A percentile compares a stretch with the other conserved stretches of the same genome.
These are phyloP conservation scores for Berkeleyomyces rouxiae DNA, from an alignment of 2,329 filamentous ascomycete species.

Conservation along the genomic window DNA sequence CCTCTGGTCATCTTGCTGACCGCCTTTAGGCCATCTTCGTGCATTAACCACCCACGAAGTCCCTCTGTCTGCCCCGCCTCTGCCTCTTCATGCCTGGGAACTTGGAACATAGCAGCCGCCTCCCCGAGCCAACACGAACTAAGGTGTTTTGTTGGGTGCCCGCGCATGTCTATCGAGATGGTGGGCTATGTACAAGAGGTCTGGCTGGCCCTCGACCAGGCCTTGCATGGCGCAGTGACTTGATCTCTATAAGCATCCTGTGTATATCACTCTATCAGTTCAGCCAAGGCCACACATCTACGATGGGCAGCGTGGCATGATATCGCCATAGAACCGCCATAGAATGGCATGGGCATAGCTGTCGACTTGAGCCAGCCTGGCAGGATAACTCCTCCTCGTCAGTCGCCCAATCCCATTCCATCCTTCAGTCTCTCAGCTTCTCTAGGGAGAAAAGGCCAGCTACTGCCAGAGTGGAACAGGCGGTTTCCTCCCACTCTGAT, in stretches of 20 bases:
- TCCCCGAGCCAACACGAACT: too few species aligned
- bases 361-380: not conserved
- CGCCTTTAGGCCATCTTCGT: too few species aligned
- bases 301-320: not conserved
- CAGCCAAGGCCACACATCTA: not conserved
- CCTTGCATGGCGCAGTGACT: not conserved
- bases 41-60: too few species aligned
- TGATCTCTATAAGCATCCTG: too few species aligned
- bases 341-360: not conserved
- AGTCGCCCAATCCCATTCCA: not conserved
- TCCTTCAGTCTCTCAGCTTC: not conserved
- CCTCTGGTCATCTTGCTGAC: not conserved
- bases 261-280: too few species aligned
- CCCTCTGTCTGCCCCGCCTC: too few species aligned
- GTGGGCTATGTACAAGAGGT: not conserved
- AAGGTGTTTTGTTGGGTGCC: too few species aligned
- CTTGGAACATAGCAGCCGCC: too few species aligned
- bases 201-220: not conserved
- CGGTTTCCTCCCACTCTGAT: not conserved
- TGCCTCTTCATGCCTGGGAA: too few species aligned
- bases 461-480: not conserved
- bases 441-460: not conserved
- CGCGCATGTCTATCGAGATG: not conserved
- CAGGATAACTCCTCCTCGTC: not conserved
- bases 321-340: not conserved